Evolutionary conservation across 2,329 filamentous ascomycete genomes (phyloP).

Genomic region (Nemania sp.): DNA sequence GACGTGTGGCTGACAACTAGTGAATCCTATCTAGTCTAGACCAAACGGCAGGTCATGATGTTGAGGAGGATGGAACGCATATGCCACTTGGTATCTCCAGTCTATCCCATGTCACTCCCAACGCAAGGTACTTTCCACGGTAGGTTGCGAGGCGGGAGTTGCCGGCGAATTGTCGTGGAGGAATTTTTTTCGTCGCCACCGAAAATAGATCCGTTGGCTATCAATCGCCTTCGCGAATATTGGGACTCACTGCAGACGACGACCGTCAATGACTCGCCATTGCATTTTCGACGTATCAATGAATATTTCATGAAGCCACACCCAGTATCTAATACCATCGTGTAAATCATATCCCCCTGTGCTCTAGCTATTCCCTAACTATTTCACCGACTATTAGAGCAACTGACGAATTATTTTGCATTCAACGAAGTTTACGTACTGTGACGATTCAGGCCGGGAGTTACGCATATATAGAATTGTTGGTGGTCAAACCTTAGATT

Average conservation of each 20-base stretch:
- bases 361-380: no score
- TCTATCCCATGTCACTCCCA: conserved; percentile 18
- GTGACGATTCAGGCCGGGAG: no score
- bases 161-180: conserved; percentile 3
- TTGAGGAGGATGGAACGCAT: conserved; percentile 11
- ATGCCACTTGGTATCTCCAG: conserved; percentile 5
- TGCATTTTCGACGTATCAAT: neutral
- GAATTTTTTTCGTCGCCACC: conserved; percentile 7
- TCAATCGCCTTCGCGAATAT: conserved; percentile 6
- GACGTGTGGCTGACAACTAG: neutral
- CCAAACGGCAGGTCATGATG: conserved; percentile 3
- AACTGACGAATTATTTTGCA: no score
- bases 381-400: no score
- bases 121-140: conserved; percentile 21
- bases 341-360: no score
- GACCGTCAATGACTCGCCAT: neutral
- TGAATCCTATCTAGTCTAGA: conserved; percentile 1
- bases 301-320: no score
- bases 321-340: no score
- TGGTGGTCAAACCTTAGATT: no score
- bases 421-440: no score
- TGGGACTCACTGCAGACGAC: neutral
- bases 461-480: no score
- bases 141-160: conserved; percentile 15
- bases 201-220: neutral